These are phyloP conservation scores for sweet orange (Citrus sinensis) DNA, from an alignment of 345 rosid species.

Conservation along the genomic window DNA sequence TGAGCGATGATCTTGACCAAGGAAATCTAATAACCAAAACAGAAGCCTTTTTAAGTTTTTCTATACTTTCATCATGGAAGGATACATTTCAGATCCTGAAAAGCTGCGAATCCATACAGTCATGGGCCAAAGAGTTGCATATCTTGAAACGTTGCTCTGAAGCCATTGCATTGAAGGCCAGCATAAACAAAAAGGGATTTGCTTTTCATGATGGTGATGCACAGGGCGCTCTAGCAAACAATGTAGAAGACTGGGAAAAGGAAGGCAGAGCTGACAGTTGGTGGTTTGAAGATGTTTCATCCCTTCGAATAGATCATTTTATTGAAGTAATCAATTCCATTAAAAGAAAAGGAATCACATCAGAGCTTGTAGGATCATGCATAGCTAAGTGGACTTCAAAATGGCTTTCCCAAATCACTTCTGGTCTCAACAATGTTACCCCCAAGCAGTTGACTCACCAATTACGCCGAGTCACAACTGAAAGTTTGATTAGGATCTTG, in stretches of 20 bases:
- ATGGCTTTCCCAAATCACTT: conserved; percentile 40
- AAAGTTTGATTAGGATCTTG: conserved; percentile 42
- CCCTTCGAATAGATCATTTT: conserved; percentile 59
- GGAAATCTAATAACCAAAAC: conserved; percentile 45
- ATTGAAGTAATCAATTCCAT: conserved; percentile 42
- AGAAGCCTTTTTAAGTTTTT: conserved; percentile 33
- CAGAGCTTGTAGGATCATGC: conserved; percentile 43
- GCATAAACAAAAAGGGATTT: conserved; percentile 22
- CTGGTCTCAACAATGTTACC: conserved; percentile 21
- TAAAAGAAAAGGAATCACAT: conserved; percentile 31
- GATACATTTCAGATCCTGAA: conserved; percentile 39
- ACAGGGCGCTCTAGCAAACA: conserved; percentile 1
- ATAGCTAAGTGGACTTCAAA: conserved; percentile 46
- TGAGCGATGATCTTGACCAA: conserved; percentile 42
- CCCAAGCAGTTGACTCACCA: conserved; percentile 27
- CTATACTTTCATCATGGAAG: conserved; percentile 47
- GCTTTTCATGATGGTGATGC: conserved; percentile 1
- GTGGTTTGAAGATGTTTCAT: conserved; percentile 57
- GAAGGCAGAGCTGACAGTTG: conserved; percentile 28
- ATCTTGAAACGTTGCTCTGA: conserved; percentile 46
- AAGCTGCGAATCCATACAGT: conserved; percentile 42
- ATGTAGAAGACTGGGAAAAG: not conserved
- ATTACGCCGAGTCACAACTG: conserved; percentile 28
- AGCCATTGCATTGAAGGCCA: conserved; percentile 49
- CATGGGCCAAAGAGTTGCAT: conserved; percentile 37